phyloP scores from a whole-genome alignment of 1,284 basidiomycete genomes.

The Puccinia sorghi region DNA sequence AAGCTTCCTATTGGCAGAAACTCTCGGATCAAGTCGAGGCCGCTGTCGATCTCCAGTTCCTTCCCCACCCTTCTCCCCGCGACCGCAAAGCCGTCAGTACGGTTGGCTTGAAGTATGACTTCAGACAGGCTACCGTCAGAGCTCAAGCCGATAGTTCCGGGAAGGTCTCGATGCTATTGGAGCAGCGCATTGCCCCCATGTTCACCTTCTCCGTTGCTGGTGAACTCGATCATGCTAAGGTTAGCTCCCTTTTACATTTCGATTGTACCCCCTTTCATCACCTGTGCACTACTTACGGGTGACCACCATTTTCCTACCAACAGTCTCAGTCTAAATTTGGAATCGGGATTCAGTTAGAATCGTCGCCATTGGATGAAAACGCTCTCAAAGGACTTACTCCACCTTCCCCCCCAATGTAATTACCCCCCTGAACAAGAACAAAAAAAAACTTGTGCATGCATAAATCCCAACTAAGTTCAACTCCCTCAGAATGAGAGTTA shows the following conservation, averaged over 20 bases:
- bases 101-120: conserved; percentile 92
- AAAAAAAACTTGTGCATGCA: no score
- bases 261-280: neutral
- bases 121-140: conserved; percentile 87
- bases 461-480: no score
- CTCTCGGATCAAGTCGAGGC: conserved; percentile 96
- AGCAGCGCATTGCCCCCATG: conserved; percentile 91
- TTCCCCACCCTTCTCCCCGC: conserved; percentile 70
- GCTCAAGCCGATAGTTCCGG: conserved; percentile 89
- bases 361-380: conserved; percentile 49
- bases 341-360: conserved; percentile 49
- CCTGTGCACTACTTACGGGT: no score
- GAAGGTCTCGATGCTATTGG: conserved; percentile 90
- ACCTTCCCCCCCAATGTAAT: conserved; percentile 48
- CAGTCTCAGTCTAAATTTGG: conserved; percentile 51
- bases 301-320: neutral
- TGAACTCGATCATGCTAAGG: conserved; percentile 98
- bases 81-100: conserved; percentile 85
- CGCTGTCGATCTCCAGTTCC: conserved; percentile 87
- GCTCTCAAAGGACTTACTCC: conserved; percentile 41
- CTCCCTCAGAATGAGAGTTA: no score
- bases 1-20: conserved; percentile 95
- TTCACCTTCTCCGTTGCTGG: conserved; percentile 93
- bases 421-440: neutral
- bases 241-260: conserved; percentile 55